Evolutionary conservation across 225 moss, liverwort and hornwort species (phyloP), one percentile per base, ranked within the genome.

Genomic region (Bryum argenteum): DNA sequence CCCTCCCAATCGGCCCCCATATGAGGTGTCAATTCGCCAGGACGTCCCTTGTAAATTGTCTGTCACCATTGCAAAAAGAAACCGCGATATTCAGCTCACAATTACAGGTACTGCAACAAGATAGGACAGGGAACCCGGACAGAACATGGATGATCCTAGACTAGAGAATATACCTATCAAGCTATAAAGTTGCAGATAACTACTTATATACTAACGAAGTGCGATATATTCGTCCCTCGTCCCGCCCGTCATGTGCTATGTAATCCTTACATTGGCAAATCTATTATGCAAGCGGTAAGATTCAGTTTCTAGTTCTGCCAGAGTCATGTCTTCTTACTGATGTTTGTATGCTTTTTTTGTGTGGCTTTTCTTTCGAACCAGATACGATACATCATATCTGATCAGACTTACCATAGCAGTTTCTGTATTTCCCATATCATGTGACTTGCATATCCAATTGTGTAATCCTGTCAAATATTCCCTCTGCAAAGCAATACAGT

Each of bases 391-490:
- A 63, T 13, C 44, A 54, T 11, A 68, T 58, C 71, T 21, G 18
- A 61, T 63, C 18, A 55, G 52, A 79, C 80, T 66, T 72, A 89
- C 89, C 86, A 88, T 57, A 67, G 88, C 79, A 53, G 89, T 79
- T 52, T 88, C 74, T 44, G 82, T 74, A 71, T 89, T 92, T 26
- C 66, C 61, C 75, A 89, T 51, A 65, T 89, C 94, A 71, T 84
- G 84, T 8, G 91, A 81, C 74, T 83, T 83, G 79, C 89, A 89
- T 63, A 92, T 88, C 97, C 97, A 94, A 58, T 85, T 83, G 85
- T 91, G 94, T 58, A 98, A 77, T 54, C 89, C 92, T 58, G 87
- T 86, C 60, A 89, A 75, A 44, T 98, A 94, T 69, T 92, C 97
- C 58, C 85, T 88, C 85, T 89, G 80, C 79, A 78, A 65, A 70